Evolutionary conservation across 352 stramenopile genomes (phyloP), one percentile per base, ranked within the genome.

Genomic region (Pythium grandisporangium): DNA sequence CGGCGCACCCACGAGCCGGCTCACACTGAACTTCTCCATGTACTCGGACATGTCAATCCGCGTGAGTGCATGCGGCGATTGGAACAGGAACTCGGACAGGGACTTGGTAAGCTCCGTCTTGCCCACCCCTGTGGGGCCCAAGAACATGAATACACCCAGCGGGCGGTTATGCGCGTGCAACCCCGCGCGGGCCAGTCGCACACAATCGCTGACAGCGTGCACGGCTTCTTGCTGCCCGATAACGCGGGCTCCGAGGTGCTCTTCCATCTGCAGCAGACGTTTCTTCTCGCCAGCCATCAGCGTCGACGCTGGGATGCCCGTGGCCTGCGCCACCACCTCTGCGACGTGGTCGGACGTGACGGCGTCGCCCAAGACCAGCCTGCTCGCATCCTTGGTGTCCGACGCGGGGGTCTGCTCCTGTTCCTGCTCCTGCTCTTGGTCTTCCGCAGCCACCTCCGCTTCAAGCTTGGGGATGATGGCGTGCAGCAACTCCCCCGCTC

Each of bases 81-180:
- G 92, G 63, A 98, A 99, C 41, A 99, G 85, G 45, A 97, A 97
- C 35, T 95, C 73, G 10, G 76, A 87, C 8, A 99, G 59, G 4
- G 90, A 78, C 59, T 99, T 99, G 34, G 84, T 96, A 24, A 98
- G 64, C 51, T 99, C 94, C n/a, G 95, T 98, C 64, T 99, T 99
- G 53, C 93, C 93, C 5, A 97, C 84, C 41, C 81, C 78, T 8
- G 87, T 96, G 8, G 87, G 85, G 10, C 95, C 96, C 45, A 98
- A 75, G 64, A 99, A 98, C 55, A 98, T 80, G 44, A 97, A 93
- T 29, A 85, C 90, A 12, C 93, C 95, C 48, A 98, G 93, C 0
- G 95, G 95, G 42, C 96, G 96, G 27, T 94, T 93, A 57, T 96
- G 93, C 47, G 95, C 85, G 40, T 97, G 95, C 12, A 99, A 74